A percentile compares a stretch with the other conserved stretches of the same genome.
Conservation (phyloP, 78 protist genomes). For the Dictyostelium intermedium region DNA sequence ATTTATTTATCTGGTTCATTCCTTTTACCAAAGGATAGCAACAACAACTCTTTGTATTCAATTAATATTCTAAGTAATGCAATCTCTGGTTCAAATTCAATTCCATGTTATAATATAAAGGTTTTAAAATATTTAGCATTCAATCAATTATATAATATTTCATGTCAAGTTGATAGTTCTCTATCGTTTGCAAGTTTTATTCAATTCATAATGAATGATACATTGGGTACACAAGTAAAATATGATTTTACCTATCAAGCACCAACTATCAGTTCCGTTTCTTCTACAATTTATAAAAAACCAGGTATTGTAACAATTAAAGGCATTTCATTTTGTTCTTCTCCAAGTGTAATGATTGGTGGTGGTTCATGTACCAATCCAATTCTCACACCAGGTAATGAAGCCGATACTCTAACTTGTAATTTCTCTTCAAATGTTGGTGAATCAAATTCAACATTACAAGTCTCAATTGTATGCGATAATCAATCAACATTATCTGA, state of each 20-base stretch:
- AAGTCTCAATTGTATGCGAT: neutral
- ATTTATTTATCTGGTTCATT: neutral
- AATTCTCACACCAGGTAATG: neutral
- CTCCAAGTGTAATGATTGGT: neutral
- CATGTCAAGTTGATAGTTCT: neutral
- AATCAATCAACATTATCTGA: neutral
- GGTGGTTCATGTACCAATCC: neutral
- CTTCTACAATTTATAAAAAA: neutral
- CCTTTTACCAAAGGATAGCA: neutral
- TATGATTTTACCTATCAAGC: neutral
- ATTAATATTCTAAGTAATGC: neutral
- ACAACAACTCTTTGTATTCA: neutral
- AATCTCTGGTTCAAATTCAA: neutral
- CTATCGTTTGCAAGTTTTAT: neutral
- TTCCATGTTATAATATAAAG: neutral
- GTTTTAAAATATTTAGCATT: neutral
- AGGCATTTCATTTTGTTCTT: neutral
- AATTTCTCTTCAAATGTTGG: neutral
- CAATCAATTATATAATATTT: neutral
- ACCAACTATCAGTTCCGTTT: neutral
- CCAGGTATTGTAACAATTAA: neutral
- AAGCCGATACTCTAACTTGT: neutral
- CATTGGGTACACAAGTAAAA: neutral
- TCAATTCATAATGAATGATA: neutral
- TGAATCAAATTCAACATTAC: neutral